A percentile compares a stretch with the other conserved stretches of the same genome.
Conservation (phyloP, 2,329 filamentous ascomycete genomes). For the Geosmithia flava region DNA sequence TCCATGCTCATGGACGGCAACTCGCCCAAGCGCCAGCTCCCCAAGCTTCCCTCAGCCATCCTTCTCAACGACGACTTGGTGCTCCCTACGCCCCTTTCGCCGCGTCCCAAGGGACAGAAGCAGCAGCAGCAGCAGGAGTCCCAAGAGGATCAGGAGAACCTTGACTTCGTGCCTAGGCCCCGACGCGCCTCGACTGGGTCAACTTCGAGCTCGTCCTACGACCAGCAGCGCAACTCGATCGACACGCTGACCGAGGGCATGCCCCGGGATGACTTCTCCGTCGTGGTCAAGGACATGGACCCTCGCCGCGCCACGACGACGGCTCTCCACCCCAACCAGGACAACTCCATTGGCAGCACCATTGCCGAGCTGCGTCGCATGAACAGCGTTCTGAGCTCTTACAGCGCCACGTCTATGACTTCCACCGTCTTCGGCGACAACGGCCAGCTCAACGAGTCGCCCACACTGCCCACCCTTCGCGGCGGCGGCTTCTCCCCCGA, state of each 20-base stretch:
- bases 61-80: conserved; percentile 13
- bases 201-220: conserved; percentile 13
- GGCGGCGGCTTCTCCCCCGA: conserved; percentile 25
- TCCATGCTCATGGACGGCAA: conserved; percentile 13
- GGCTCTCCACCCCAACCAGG: not conserved
- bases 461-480: conserved; percentile 23
- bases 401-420: conserved; percentile 25
- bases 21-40: conserved; percentile 11
- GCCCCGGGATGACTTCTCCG: not conserved
- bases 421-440: conserved; percentile 10
- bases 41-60: conserved; percentile 14
- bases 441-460: conserved; percentile 16
- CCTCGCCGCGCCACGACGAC: not conserved
- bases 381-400: conserved; percentile 39
- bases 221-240: conserved; percentile 1
- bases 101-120: conserved; percentile 8
- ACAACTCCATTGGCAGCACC: conserved; percentile 21
- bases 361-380: conserved; percentile 42
- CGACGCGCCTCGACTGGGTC: conserved; percentile 6
- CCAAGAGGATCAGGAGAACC: conserved; percentile 1
- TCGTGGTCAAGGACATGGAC: not conserved
- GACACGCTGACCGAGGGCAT: not conserved
- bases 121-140: conserved; percentile 2
- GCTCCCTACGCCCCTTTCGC: conserved; percentile 14
- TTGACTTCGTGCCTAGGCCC: not conserved